Evolutionary conservation across 2,329 filamentous ascomycete species (phyloP), one percentile per base, ranked within the genome.

Genomic region (Salinomyces thailandicus): DNA sequence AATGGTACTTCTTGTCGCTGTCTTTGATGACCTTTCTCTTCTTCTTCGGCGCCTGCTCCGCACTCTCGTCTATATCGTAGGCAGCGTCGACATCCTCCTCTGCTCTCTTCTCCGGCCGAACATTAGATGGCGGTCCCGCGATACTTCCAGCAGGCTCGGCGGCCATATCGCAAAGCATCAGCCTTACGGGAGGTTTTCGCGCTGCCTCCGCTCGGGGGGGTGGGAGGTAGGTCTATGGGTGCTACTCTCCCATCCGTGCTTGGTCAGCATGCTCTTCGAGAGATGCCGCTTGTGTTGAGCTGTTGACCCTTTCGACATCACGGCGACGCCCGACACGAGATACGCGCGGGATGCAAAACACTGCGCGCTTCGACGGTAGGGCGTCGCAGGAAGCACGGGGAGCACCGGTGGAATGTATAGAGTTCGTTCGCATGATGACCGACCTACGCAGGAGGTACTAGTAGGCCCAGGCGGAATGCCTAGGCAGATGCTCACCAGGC

Each of bases 1-100:
- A 98, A 53, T 62, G 51, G 39, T 62, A 67, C 71, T 71, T 75
- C 63, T 86, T 87, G 58, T 86, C 82, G 35, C 37, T 41, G 19
- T 46, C 46, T 47, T 57, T 56, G 45, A 54, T 48, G 13, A 54
- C 36, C 30, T 52, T 45, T 35, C 53, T 46, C 49, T 54, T 58
- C 50, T 57, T 59, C 44, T 49, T 50, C 32, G 49, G 49, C 29
- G 50, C 51, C 18, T 35, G 18, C 17, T 49, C 48, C 15, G 45
- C 31, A 22, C 44, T 11, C 8, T 51, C 47, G 28, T 41, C 34
- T 34, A 52, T 49, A 38, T 52, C 36, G 17, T 18, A 41, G 12
- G 41, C 39, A 20, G 39, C 39, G 26, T 42, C 42, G 11, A 27
- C 36, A n/a, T 40, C 40, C n/a, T 34, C 41, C 15, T 37, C 41